Percentiles rank a stretch among this genome's conserved stretches.
phyloP scores from a whole-genome alignment of 805 yeast species.

The Schwanniomyces vanrijiae region DNA sequence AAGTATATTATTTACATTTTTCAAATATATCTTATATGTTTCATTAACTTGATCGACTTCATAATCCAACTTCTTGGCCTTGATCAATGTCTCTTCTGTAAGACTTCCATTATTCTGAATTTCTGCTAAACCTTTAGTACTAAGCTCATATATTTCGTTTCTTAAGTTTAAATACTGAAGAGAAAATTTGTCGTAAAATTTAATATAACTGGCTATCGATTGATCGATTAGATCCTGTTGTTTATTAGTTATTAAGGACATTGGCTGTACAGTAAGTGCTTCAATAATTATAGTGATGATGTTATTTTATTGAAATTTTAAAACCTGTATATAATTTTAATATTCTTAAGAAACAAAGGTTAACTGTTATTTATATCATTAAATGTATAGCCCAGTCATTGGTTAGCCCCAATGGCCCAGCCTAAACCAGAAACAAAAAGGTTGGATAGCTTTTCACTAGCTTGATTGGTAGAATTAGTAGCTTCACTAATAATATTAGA shows the following conservation, averaged over 20 bases:
- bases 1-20: slow-evolving; percentile 17
- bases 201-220: slow-evolving; percentile 26
- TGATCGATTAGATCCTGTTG: slow-evolving; percentile 36
- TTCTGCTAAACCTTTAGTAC: slow-evolving; percentile 9
- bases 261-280: too few species aligned
- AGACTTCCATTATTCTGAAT: slow-evolving; percentile 7
- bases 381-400: background rate
- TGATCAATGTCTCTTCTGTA: slow-evolving; percentile 3
- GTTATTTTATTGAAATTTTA: background rate
- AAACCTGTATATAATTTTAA: slow-evolving; percentile 2
- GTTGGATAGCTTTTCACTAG: slow-evolving; percentile 48
- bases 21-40: slow-evolving; percentile 24
- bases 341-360: too few species aligned
- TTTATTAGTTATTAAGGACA: slow-evolving; percentile 28
- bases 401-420: slow-evolving; percentile 62
- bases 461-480: slow-evolving; percentile 30
- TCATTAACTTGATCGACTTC: slow-evolving; percentile 30
- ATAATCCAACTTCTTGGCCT: slow-evolving; percentile 19
- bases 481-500: slow-evolving; percentile 32
- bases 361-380: background rate
- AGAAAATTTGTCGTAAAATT: slow-evolving; percentile 32
- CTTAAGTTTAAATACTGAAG: slow-evolving; percentile 32
- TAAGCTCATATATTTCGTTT: slow-evolving; percentile 26
- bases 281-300: background rate
- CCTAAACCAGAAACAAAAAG: slow-evolving; percentile 57